Percentiles rank a stretch among this genome's conserved stretches.
These are phyloP conservation scores for Serendipita sp. DNA, from an alignment of 768 basidiomycete genomes.

Conservation along the genomic window DNA sequence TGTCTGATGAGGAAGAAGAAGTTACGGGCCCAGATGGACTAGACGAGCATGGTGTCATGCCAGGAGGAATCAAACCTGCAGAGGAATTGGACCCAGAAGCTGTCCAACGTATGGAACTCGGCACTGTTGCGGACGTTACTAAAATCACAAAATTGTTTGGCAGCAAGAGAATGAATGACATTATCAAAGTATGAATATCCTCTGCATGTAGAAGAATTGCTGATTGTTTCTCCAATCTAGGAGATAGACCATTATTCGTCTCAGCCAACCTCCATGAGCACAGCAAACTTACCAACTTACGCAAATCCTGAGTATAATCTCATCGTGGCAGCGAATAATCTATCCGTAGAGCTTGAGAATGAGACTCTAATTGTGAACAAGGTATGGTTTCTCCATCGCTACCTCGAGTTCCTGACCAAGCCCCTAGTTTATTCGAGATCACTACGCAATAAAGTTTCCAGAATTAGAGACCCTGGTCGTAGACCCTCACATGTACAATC, in stretches of 20 bases:
- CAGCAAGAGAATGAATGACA: conserved; percentile 77
- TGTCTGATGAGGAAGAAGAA: conserved; percentile 39
- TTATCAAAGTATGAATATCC: conserved; percentile 45
- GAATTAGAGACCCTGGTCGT: conserved; percentile 91
- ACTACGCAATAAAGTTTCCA: conserved; percentile 88
- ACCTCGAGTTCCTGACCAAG: conserved; percentile 9
- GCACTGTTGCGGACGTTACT: conserved; percentile 64
- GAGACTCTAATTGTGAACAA: conserved; percentile 96
- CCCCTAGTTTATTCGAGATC: conserved; percentile 85
- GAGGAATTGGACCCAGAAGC: conserved; percentile 90
- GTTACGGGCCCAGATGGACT: conserved; percentile 27
- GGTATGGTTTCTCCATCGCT: conserved; percentile 25
- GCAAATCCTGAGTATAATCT: conserved; percentile 90
- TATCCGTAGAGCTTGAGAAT: conserved; percentile 96
- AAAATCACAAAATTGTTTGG: conserved; percentile 81
- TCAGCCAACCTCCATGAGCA: conserved; percentile 62
- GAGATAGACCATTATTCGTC: conserved; percentile 78
- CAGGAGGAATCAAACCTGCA: conserved; percentile 83
- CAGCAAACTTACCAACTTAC: conserved; percentile 65
- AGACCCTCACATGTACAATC: conserved; percentile 84
- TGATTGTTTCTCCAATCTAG: conserved; percentile 24
- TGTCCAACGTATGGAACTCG: conserved; percentile 87
- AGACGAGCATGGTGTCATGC: conserved; percentile 36
- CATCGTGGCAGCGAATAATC: conserved; percentile 94
- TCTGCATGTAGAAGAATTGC: neutral